Conservation (phyloP, 176 grass and related monocot species). For the Phragmites australis region DNA sequence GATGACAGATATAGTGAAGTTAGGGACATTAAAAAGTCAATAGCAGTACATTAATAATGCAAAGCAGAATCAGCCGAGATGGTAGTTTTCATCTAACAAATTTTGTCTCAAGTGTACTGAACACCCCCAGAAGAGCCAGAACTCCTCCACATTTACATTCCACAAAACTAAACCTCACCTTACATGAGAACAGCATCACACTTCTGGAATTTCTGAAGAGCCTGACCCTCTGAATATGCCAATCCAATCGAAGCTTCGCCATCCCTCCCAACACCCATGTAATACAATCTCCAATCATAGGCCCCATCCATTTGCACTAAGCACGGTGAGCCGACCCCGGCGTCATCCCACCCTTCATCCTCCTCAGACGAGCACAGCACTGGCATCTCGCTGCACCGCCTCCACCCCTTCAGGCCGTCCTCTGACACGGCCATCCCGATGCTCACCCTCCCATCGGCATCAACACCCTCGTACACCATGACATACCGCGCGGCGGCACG, state of each 20-base stretch:
- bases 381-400: conserved; percentile 53
- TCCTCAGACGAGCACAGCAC: conserved; percentile 48
- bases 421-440: conserved; percentile 69
- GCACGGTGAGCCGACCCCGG: conserved; percentile 62
- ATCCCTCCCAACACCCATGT: conserved; percentile 54
- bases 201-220: conserved; percentile 59
- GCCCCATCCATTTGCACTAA: conserved; percentile 67
- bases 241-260: conserved; percentile 62
- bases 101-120: not conserved
- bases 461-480: conserved; percentile 82
- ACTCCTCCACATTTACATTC: conserved; percentile 11
- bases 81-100: not conserved
- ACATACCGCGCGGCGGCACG: conserved; percentile 50
- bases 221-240: conserved; percentile 64
- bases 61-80: not conserved
- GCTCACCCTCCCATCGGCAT: conserved; percentile 40
- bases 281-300: conserved; percentile 84
- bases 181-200: conserved; percentile 62
- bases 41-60: not conserved
- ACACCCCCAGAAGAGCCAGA: conserved; percentile 10
- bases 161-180: conserved; percentile 41
- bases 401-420: conserved; percentile 74
- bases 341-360: conserved; percentile 63
- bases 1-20: not conserved
- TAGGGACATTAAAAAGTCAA: not conserved